These are phyloP conservation scores for Trichoderma lentiforme DNA, from an alignment of 2,329 filamentous ascomycete species.

Conservation along the genomic window DNA sequence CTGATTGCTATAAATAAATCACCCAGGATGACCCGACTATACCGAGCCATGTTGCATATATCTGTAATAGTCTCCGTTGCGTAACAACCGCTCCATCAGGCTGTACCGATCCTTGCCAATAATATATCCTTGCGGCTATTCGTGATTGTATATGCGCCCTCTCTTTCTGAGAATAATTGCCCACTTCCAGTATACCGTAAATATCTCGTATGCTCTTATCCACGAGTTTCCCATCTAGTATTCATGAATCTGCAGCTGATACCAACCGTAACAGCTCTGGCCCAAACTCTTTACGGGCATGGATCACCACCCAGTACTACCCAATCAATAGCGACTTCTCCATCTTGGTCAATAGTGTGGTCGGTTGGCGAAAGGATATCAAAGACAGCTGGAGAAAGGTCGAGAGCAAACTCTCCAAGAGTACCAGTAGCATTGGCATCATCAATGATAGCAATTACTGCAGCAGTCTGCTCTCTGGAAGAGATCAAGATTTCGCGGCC, in stretches of 20 bases:
- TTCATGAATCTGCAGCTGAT: background rate
- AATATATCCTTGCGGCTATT: background rate
- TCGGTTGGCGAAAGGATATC: background rate
- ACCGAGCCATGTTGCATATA: background rate
- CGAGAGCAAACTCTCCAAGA: background rate
- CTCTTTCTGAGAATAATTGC: background rate
- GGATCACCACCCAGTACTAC: background rate
- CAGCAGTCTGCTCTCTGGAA: background rate
- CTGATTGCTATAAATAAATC: background rate
- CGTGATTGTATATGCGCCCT: background rate
- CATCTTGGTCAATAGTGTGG: background rate
- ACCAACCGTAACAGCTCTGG: too few species aligned
- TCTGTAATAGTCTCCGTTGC: background rate
- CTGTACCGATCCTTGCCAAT: background rate
- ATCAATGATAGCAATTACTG: background rate
- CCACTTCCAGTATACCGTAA: background rate
- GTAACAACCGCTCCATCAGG: background rate
- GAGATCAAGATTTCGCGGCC: background rate
- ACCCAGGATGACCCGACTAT: background rate
- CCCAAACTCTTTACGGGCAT: background rate
- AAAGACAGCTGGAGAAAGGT: background rate
- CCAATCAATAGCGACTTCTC: conserved; percentile 1
- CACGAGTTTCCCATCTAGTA: background rate
- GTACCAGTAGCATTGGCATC: background rate
- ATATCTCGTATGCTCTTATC: background rate